phyloP scores from a whole-genome alignment of 306 rosid genomes.

The Hippophae gyantsensis region DNA sequence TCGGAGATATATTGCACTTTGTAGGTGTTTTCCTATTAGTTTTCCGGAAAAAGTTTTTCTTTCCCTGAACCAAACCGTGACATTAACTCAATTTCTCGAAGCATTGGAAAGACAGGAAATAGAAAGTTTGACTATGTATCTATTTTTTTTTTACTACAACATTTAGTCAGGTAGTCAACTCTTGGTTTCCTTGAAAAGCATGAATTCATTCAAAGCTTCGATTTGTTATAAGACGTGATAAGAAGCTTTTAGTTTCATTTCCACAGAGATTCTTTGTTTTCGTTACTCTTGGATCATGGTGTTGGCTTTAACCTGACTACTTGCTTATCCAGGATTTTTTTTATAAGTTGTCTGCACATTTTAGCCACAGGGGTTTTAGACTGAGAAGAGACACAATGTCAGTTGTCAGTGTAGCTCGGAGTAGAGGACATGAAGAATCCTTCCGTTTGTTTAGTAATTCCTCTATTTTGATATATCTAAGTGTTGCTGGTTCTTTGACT shows the following conservation, averaged over 20 bases:
- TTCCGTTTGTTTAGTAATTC: conserved; percentile 16
- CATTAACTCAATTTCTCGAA: not conserved
- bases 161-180: not conserved
- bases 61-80: conserved; percentile 1
- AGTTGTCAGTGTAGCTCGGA: conserved; percentile 40
- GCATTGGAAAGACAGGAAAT: not conserved
- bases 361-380: conserved; percentile 30
- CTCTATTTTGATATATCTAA: conserved; percentile 42
- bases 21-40: conserved; percentile 25
- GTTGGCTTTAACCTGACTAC: conserved; percentile 4
- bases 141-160: not conserved
- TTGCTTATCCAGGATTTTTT: conserved; percentile 3
- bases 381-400: conserved; percentile 35
- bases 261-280: not conserved
- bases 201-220: not conserved
- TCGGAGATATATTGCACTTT: conserved; percentile 14
- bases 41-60: conserved; percentile 12
- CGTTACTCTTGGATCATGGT: conserved; percentile 7
- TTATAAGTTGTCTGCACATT: conserved; percentile 22
- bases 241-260: conserved; percentile 10
- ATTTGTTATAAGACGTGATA: conserved; percentile 8
- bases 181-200: not conserved
- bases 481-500: conserved; percentile 50
- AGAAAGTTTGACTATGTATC: conserved; percentile 7
- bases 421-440: conserved; percentile 30